Evolutionary conservation across 1,139 yeast species (phyloP), one percentile per base, ranked within the genome.

Genomic region (Arxiozyma slooffiae): DNA sequence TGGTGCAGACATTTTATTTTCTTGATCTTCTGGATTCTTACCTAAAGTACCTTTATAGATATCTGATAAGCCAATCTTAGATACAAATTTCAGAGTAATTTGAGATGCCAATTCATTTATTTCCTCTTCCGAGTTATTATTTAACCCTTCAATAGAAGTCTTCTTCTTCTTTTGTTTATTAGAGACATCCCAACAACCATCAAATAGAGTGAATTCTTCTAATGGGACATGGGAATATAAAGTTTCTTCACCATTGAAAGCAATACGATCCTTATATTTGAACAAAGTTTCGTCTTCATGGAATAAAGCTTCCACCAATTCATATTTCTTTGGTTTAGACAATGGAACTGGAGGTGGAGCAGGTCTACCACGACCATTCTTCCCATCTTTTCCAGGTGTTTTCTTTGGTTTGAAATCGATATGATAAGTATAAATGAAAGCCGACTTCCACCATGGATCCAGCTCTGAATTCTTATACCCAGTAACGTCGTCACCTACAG

Each of bases 191-290:
- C 58, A 55, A 47, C 60, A 55, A 36, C 59, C 60, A 39, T 56
- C 55, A 41, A 58, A 58, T 26, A 58, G 38, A 18, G 60, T 57
- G 21, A 58, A 58, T 48, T 58, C 60, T 49, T 58, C 60, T 18
- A 57, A 42, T 40, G 61, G 58, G 39, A 57, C 52, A 30, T 53
- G 55, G 16, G 60, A 57, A 44, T 56, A 58, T 24, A 58, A 36
- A 34, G 57, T 51, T 43, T 58, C 61, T 51, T 58, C 59, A 45
- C 61, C 61, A 49, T 58, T 57, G 48, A 58, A 58, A 7, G 59
- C 52, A 34, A 58, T 57, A 21, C 55, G 49, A 41, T 55, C 56
- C 44, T 54, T 51, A 44, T 57, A 56, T 41, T 56, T 57, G 41
- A 26, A 51, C 20, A 57, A 46, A 21, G 56, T 53, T 30, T 56